A percentile compares a stretch with the other conserved stretches of the same genome.
Evolutionary conservation across 441 rosid species (phyloP).

Genomic region (Bocquillonia castaneifolia): DNA sequence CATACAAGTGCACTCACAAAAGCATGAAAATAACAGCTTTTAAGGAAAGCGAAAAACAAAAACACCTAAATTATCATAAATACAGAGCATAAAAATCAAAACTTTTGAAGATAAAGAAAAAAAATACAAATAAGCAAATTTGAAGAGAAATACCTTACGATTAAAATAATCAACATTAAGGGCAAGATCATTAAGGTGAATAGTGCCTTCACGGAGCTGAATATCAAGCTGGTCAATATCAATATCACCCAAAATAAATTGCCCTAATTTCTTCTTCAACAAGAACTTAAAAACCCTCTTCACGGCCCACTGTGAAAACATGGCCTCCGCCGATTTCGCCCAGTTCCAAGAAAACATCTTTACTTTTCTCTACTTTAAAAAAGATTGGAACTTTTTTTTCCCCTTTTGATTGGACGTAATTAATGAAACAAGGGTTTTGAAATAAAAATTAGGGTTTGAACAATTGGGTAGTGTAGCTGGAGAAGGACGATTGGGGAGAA

Average conservation of each 20-base stretch:
- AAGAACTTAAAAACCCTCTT: slow-evolving; percentile 80
- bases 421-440: too few species aligned
- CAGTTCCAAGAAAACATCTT: slow-evolving; percentile 76
- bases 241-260: slow-evolving; percentile 79
- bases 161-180: slow-evolving; percentile 85
- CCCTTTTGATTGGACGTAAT: too few species aligned
- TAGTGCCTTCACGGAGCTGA: slow-evolving; percentile 73
- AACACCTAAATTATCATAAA: too few species aligned
- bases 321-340: slow-evolving; percentile 77
- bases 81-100: neutral
- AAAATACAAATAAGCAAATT: neutral
- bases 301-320: slow-evolving; percentile 82
- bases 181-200: slow-evolving; percentile 82
- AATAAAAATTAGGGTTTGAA: too few species aligned
- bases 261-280: slow-evolving; percentile 89
- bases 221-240: slow-evolving; percentile 93
- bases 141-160: slow-evolving; percentile 42
- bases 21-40: neutral
- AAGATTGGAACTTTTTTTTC: too few species aligned
- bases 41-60: too few species aligned
- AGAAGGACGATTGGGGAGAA: too few species aligned
- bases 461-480: too few species aligned
- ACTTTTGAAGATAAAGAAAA: neutral
- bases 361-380: too few species aligned
- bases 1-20: neutral